phyloP scores from a whole-genome alignment of 768 basidiomycete species.

The Leccinum ochraceum region DNA sequence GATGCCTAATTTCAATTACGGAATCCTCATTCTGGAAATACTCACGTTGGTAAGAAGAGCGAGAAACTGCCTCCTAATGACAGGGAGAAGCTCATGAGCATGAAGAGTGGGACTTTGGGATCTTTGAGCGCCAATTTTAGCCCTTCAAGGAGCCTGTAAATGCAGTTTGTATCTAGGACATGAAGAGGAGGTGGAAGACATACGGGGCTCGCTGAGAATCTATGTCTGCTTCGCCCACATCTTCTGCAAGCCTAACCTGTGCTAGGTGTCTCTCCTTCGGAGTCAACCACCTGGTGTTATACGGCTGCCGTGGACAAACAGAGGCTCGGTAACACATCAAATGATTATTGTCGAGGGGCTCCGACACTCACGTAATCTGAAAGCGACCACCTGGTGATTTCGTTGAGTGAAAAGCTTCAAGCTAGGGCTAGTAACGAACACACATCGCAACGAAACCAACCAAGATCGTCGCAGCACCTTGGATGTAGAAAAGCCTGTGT shows the following conservation, averaged over 20 bases:
- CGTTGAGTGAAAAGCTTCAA: not conserved
- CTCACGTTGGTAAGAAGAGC: conserved; percentile 48
- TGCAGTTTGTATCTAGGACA: not conserved
- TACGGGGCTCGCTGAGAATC: conserved; percentile 60
- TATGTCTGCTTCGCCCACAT: conserved; percentile 32
- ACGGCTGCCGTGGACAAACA: conserved; percentile 39
- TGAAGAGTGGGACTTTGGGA: conserved; percentile 43
- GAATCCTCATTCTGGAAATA: not conserved
- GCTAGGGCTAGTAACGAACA: not conserved
- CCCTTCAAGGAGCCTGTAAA: conserved; percentile 16
- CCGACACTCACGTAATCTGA: conserved; percentile 54
- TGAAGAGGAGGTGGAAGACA: conserved; percentile 20
- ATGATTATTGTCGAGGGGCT: not conserved
- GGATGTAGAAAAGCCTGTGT: not conserved
- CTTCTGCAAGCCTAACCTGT: conserved; percentile 61
- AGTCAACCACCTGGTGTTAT: conserved; percentile 63
- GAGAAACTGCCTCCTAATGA: conserved; percentile 59
- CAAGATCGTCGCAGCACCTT: not conserved
- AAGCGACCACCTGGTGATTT: conserved; percentile 47
- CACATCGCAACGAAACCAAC: conserved; percentile 58
- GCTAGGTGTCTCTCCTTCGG: conserved; percentile 53
- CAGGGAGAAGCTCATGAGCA: conserved; percentile 54
- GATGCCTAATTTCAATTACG: conserved; percentile 9
- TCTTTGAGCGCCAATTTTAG: not conserved
- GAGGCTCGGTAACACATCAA: not conserved